Evolutionary conservation across 2,329 filamentous ascomycete genomes (phyloP), one percentile per base, ranked within the genome.

Genomic region (Colletotrichum musicola): DNA sequence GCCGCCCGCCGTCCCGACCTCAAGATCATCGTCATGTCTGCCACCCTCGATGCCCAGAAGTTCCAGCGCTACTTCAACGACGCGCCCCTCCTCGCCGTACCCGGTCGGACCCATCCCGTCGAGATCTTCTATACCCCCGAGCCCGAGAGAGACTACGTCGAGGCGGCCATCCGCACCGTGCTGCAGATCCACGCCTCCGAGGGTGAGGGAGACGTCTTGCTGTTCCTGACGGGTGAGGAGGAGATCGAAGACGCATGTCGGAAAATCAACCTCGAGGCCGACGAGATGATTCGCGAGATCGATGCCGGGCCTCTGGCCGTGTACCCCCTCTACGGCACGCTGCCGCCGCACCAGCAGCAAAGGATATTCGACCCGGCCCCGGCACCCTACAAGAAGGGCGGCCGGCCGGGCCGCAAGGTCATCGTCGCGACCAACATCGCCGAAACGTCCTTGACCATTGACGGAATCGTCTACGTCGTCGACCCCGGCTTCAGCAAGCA

Each of bases 401-500:
- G 95, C 44, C 88, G 91, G 22, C 93, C 96, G 0, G 96, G 96
- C n/a, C 89, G 96, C 71, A 99, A 99, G 81, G 91, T 91, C 77
- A 97, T 99, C 74, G 88, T 99, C 35, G 93, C 95, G 10, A 99
- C 96, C 73, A 99, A 99, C 81, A 99, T 99, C 80, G 96, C 96
- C 51, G 96, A 99, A 84, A 99, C 96, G 0, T 95, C 92, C 76
- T 89, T 99, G 81, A 99, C 96, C 54, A 99, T 99, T 70, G 96
- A 99, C 77, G 96, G 96, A 78, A 99, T 99, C 72, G 96, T 99
- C 42, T 99, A 98, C 77, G 96, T 99, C 40, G 95, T 99, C n/a
- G 96, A 99, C 76, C 95, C 96, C 2, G 96, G 96, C 42, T 99
- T 99, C 84, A 97, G 94, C 83, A 99, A 99, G 84, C 96, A 99